Base-by-base conservation (phyloP, 805 yeast species). In the Danielia oregonensis region DNA sequence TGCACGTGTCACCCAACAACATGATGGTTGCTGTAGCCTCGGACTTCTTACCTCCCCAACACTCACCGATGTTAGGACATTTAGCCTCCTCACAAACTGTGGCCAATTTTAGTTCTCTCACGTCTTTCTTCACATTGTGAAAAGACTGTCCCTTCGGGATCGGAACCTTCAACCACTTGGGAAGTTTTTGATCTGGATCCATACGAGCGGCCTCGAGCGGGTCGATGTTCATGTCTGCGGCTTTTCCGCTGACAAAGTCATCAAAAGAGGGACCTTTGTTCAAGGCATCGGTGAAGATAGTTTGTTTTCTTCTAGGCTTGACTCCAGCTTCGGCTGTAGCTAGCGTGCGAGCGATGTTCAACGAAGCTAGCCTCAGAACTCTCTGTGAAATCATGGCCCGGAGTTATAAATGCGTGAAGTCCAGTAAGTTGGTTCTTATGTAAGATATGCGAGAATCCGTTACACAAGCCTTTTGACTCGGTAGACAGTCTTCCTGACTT, bases 21-120 rank as follows among this genome's bases (percentile, higher is more conserved):
- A 93, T 93, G 49, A 93, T 93, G 2, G 99, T 93, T 5, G 96
- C 96, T 6, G 96, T 87, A 3, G 98, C 97, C 44, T 87, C 91
- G 5, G 91, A 78, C 58, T 89, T 82, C 51, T 81, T 78, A 19
- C 98, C 98, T 36, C 98, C 97, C 99, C 99, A 93, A 63, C 99
- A 93, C 59, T 93, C 99, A 33, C 97, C 96, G 43, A 93, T 93
- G 59, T 93, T 93, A n/a, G 99, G 99, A 63, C 99, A 93, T 55
- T 93, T 82, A 4, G 98, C 98, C 55, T 93, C 98, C 61, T 93
- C 97, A 63, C 99, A 93, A 19, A 93, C 99, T 0, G 99, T 93
- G 24, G 96, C 83, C 33, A 93, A 68, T 44, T 87, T 86, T 40
- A 93, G 68, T 39, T 95, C 97, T 41, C 87, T 73, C 22, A 93